Base-by-base conservation (phyloP, 352 stramenopile genomes). In the Phytopythium oedochilum region DNA sequence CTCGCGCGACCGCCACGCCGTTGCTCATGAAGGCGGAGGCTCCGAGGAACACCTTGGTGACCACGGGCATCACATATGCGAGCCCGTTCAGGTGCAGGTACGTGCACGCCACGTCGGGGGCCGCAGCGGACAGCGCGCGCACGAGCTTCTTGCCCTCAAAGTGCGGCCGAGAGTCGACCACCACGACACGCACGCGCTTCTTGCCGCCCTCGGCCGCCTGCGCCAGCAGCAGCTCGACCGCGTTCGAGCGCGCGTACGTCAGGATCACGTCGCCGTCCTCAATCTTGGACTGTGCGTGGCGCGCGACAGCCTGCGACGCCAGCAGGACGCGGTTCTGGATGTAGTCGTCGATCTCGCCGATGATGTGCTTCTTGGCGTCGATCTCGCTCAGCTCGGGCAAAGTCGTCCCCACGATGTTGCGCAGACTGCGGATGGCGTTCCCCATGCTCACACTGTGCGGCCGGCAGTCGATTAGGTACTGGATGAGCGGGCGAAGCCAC, bases 31-130 rank as follows among this genome's bases (percentile, higher is more conserved):
- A 86, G 23, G 94, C 95, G 50, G 88, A 87, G 0, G 94, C 94
- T 31, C 96, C 96, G 2, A 99, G 71, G 63, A 99, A 86, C 12
- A 99, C 94, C 68, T 98, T 98, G 45, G 90, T 98, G 11, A 98
- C 95, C 46, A 97, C 88, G 39, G 90, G 91, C 89, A 98, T 97
- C 17, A 98, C 91, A 72, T 98, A 98, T 14, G 91, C 91, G 49
- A 98, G 60, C n/a, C 89, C 93, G 68, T 98, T 96, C 38, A 99
- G 84, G 47, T 97, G 78, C 40, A 98, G 71, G 69, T 98, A 99
- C 35, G 88, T 92, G 62, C 91, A 97, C 38, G 79, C 68, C 42
- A 98, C 77, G 10, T 88, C 86, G 3, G 75, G 70, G 9, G 72
- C 68, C 1, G 78, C 78, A 3, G 35, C 35, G 3, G 35, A 40